Evolutionary conservation across 352 stramenopile genomes (phyloP).

Genomic region (Phytophthora cactorum): DNA sequence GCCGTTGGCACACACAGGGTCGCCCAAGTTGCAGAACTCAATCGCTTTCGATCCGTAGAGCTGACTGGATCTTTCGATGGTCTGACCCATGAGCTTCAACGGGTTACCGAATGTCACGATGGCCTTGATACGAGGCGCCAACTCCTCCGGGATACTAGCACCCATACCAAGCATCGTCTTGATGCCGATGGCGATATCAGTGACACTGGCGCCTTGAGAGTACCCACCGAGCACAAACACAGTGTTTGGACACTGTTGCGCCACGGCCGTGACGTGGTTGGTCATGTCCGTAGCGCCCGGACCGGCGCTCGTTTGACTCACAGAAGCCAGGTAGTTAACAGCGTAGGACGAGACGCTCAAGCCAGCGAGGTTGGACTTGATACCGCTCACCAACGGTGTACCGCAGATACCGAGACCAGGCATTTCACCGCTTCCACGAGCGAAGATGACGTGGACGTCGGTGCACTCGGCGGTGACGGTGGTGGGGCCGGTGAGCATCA

Average conservation of each 20-base stretch:
- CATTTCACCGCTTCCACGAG: slow-evolving; percentile 26
- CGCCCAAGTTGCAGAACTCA: slow-evolving; percentile 33
- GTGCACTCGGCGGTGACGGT: slow-evolving; percentile 13
- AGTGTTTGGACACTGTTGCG: slow-evolving; percentile 31
- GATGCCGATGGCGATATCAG: slow-evolving; percentile 39
- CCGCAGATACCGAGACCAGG: slow-evolving; percentile 33
- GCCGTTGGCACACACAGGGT: slow-evolving; percentile 31
- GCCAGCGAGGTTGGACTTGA: slow-evolving; percentile 19
- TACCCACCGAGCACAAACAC: slow-evolving; percentile 32
- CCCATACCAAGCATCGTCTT: slow-evolving; percentile 25
- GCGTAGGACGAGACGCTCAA: slow-evolving; percentile 37
- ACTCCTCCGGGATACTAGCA: slow-evolving; percentile 19
- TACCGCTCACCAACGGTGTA: slow-evolving; percentile 20
- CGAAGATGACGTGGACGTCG: slow-evolving; percentile 27
- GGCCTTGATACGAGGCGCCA: slow-evolving; percentile 35
- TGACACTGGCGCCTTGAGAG: slow-evolving; percentile 41
- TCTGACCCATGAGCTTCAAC: slow-evolving; percentile 30
- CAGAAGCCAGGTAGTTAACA: slow-evolving; percentile 29
- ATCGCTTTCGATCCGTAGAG: slow-evolving; percentile 32
- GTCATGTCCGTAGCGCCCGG: slow-evolving; percentile 37
- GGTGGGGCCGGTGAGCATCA: not conserved
- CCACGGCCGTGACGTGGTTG: slow-evolving; percentile 28
- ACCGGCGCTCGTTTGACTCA: slow-evolving; percentile 30
- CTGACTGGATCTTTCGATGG: slow-evolving; percentile 27
- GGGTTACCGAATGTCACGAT: slow-evolving; percentile 43